Evolutionary conservation across 108 stramenopile species (phyloP), one percentile per base, ranked within the genome.

Genomic region (Thalassiosira profunda): DNA sequence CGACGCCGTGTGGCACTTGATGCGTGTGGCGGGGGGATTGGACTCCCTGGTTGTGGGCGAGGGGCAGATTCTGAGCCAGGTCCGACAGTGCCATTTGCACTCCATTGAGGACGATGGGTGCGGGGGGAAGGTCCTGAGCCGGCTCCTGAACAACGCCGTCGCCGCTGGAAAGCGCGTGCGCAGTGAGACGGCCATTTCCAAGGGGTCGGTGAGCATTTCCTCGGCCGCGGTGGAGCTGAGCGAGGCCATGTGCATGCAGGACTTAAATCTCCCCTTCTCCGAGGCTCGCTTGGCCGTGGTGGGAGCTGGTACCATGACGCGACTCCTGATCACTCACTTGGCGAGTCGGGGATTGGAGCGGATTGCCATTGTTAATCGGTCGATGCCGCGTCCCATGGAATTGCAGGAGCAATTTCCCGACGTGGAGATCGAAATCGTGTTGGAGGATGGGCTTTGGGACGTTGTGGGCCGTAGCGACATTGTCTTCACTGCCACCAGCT

Each of bases 21-120:
- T 99, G 86, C 79, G 96, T 28, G 99, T 99, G 8, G 84, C 97
- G 17, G 99, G 96, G 15, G 99, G 99, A 25, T 75, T 99, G 51
- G 99, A 99, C 74, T 97, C 96, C 1, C 79, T 99, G 46, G 93
- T 99, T n/a, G 98, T 99, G 3, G 99, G 99, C 14, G 99, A 99
- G 79, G 98, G 98, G 38, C 99, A 99, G 80, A 99, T 99, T 75
- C 68, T 99, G 11, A 88, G 91, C 12, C 98, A 99, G 82, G 96
- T 98, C 5, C 82, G 96, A 38, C 95, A 96, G 70, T 98, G 98
- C 76, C 96, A 99, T 61, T 69, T 95, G 44, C 96, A 97, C 74
- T 97, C 96, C 47, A 96, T 96, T 58, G 97, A 96, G 74, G 94
- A 96, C 48, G 95, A 91, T 67, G 99, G 99, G 15, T 85, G 89